phyloP scores from a whole-genome alignment of 1,284 basidiomycete species.

The Ceratorhiza oryzae-sativae region DNA sequence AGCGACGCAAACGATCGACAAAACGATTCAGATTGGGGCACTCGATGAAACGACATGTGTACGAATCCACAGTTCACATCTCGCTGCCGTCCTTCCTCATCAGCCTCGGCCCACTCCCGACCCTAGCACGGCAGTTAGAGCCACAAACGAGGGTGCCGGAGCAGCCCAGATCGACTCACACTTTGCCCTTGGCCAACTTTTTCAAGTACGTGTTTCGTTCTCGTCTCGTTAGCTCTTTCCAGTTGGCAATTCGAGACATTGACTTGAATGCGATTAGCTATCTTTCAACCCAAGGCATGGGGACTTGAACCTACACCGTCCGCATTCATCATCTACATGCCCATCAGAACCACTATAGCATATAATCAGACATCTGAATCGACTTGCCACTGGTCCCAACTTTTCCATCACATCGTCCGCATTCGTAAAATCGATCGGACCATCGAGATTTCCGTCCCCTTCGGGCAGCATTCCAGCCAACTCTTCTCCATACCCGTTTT shows the following conservation, averaged over 20 bases:
- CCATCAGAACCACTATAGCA: not conserved
- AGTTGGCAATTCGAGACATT: slow-evolving; percentile 31
- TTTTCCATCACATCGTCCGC: slow-evolving; percentile 37
- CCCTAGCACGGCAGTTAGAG: not conserved
- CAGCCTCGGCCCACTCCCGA: slow-evolving; percentile 3
- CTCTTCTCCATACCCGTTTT: not conserved
- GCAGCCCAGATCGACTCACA: not conserved
- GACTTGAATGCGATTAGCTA: not conserved
- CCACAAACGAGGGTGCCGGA: not conserved
- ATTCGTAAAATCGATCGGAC: slow-evolving; percentile 35
- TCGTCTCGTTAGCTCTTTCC: slow-evolving; percentile 29
- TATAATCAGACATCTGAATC: not conserved
- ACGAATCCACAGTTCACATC: slow-evolving; percentile 14
- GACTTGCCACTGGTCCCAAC: slow-evolving; percentile 24
- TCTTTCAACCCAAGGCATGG: not conserved
- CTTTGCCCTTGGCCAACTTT: slow-evolving; percentile 23
- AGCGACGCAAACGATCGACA: not conserved
- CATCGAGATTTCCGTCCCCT: slow-evolving; percentile 19
- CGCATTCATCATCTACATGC: slow-evolving; percentile 24
- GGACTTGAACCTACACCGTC: slow-evolving; percentile 8
- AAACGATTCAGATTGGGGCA: not conserved
- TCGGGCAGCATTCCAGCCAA: slow-evolving; percentile 17
- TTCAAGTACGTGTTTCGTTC: slow-evolving; percentile 36
- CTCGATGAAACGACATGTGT: not conserved
- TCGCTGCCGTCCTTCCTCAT: slow-evolving; percentile 26